Evolutionary conservation across 2,329 filamentous ascomycete genomes (phyloP).

Genomic region (Talaromyces sp.): DNA sequence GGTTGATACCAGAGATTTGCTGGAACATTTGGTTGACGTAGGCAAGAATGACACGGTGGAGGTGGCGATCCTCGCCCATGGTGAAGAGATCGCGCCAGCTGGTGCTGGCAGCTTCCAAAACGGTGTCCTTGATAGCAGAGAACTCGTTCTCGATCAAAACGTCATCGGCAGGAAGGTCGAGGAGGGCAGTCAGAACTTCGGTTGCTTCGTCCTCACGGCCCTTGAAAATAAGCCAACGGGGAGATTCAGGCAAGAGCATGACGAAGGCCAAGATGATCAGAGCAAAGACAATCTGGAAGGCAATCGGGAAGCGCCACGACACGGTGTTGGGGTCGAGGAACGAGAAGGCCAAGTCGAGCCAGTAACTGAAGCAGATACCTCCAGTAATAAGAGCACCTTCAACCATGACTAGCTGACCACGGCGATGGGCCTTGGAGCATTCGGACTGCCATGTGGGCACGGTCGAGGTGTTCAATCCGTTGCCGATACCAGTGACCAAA

Average conservation of each 20-base stretch:
- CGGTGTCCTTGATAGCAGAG: conserved; percentile 49
- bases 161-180: conserved; percentile 43
- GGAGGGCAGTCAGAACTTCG: conserved; percentile 42
- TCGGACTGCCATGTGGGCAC: conserved; percentile 50
- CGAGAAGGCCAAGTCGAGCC: conserved; percentile 49
- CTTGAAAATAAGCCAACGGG: conserved; percentile 54
- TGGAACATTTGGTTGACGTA: conserved; percentile 56
- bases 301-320: conserved; percentile 53
- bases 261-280: conserved; percentile 46
- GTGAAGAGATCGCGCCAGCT: conserved; percentile 55
- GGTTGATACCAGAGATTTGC: conserved; percentile 42
- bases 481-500: conserved; percentile 49
- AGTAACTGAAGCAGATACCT: conserved; percentile 47
- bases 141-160: conserved; percentile 43
- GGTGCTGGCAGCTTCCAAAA: conserved; percentile 47
- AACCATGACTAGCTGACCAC: conserved; percentile 50
- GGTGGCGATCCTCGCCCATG: conserved; percentile 51
- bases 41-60: conserved; percentile 51
- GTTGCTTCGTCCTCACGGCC: conserved; percentile 49
- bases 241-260: conserved; percentile 51
- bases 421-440: conserved; percentile 46
- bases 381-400: conserved; percentile 49
- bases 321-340: conserved; percentile 45
- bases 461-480: conserved; percentile 48
- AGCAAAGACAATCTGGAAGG: conserved; percentile 54